A percentile compares a stretch with the other conserved stretches of the same genome.
These are phyloP conservation scores for Pichia sp. DNA, from an alignment of 1,139 yeast species.

Conservation along the genomic window DNA sequence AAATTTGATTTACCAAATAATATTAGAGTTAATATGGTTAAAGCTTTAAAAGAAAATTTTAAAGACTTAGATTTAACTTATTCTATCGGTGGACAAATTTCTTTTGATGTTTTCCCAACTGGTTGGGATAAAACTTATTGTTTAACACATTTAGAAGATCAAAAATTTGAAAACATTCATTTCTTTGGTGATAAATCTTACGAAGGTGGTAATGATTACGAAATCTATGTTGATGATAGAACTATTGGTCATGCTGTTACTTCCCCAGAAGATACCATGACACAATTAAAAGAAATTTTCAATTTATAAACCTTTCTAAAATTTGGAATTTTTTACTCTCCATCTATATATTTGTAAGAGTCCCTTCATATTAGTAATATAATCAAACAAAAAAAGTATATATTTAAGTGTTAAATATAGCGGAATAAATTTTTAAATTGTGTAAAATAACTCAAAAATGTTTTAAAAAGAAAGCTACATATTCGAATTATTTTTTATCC, in stretches of 20 bases:
- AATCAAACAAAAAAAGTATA: neutral
- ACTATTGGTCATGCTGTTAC: slow-evolving; percentile 93
- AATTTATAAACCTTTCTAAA: slow-evolving; percentile 21
- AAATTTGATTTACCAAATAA: slow-evolving; percentile 70
- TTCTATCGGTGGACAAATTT: slow-evolving; percentile 98
- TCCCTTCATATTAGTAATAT: neutral
- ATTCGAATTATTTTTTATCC: no score
- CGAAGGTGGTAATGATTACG: slow-evolving; percentile 98
- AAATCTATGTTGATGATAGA: slow-evolving; percentile 85
- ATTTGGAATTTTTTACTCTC: neutral
- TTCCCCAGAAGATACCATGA: slow-evolving; percentile 82
- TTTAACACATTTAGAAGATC: slow-evolving; percentile 82
- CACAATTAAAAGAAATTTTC: slow-evolving; percentile 77
- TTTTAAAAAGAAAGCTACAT: no score
- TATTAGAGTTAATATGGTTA: slow-evolving; percentile 76
- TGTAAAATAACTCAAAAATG: no score
- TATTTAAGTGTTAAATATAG: no score
- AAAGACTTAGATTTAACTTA: slow-evolving; percentile 80
- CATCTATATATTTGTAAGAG: neutral
- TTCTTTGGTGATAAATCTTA: slow-evolving; percentile 98
- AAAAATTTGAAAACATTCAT: slow-evolving; percentile 81
- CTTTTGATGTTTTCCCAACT: slow-evolving; percentile 98
- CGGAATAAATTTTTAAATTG: neutral
- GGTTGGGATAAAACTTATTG: slow-evolving; percentile 99
- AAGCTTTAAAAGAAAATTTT: slow-evolving; percentile 76